Base-by-base conservation (phyloP, 2,329 filamentous ascomycete genomes). In the Beauveria sp. region DNA sequence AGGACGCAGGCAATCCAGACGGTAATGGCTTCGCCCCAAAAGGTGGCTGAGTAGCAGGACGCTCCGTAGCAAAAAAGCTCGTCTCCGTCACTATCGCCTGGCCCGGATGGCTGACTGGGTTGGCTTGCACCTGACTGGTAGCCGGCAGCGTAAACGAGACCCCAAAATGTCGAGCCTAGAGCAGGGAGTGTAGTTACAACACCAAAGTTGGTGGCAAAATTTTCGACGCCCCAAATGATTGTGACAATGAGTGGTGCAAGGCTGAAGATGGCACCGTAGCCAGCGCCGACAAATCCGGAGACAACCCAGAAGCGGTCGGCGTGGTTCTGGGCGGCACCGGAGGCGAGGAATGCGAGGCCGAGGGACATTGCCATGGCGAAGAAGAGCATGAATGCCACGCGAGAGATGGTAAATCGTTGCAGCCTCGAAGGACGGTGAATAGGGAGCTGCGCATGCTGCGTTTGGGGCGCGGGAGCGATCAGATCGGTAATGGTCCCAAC, bases 181-280 rank as follows among this genome's bases (percentile, higher is more conserved):
- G 95, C 95, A 3, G 95, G 95, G 62, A 93, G 87, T 80, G 96
- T 95, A 48, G 93, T 92, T 8, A 98, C 87, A 64, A 98, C 93
- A 10, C 95, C 95, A 87, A 93, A 99, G 69, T 99, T 98, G 0
- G 95, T 99, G 62, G 91, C 95, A 72, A 99, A 98, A 73, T 98
- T 99, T 78, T 98, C 93, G 0, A 96, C 92, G 28, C 95, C 95
- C 95, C 95, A 99, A 51, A 99, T 93, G 10, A 97, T 92, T n/a
- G 88, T 91, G 67, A 97, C 89, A 62, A 98, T 90, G 66, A 98
- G 93, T 2, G 95, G 95, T 0, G 90, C 89, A 6, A 98, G 82
- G 53, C 86, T 89, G 78, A 98, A 99, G 24, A 93, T 85, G 38
- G 93, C 93, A 50, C 95, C 95, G 71, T 99, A 98, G 50, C 95